Conservation (phyloP, 148 eudicot genomes). For the Talinum fruticosum region DNA sequence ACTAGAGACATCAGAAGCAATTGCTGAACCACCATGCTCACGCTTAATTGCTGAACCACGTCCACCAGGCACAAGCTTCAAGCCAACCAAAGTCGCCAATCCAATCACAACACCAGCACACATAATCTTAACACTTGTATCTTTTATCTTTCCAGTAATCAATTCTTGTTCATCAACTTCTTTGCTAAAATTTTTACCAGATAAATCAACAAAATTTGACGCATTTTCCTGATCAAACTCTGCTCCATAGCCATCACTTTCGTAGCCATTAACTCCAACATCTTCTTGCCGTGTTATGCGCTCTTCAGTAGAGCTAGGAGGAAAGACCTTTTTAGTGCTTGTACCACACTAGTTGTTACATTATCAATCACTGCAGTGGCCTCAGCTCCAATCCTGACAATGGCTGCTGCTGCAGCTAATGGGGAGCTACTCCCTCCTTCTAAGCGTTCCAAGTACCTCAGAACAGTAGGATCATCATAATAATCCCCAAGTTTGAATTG, state of each 20-base stretch:
- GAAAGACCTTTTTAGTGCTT: conserved; percentile 86
- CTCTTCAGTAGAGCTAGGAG: conserved; percentile 47
- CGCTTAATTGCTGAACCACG: conserved; percentile 36
- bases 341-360: conserved; percentile 73
- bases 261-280: conserved; percentile 32
- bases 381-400: conserved; percentile 85
- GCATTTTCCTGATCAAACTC: conserved; percentile 31
- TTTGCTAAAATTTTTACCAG: conserved; percentile 29
- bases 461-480: conserved; percentile 91
- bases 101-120: conserved; percentile 91
- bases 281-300: conserved; percentile 40
- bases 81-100: conserved; percentile 60
- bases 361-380: conserved; percentile 91
- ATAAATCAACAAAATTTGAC: conserved; percentile 25
- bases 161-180: conserved; percentile 52
- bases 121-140: conserved; percentile 74
- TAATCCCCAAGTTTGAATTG: conserved; percentile 85
- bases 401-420: conserved; percentile 94
- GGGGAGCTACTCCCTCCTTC: conserved; percentile 84
- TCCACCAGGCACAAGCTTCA: conserved; percentile 49
- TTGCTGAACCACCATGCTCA: conserved; percentile 48
- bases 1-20: conserved; percentile 71
- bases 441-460: conserved; percentile 75
- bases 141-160: conserved; percentile 71
- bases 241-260: conserved; percentile 27